Evolutionary conservation across 768 basidiomycete species (phyloP).

Genomic region (Lactarius psammicola): DNA sequence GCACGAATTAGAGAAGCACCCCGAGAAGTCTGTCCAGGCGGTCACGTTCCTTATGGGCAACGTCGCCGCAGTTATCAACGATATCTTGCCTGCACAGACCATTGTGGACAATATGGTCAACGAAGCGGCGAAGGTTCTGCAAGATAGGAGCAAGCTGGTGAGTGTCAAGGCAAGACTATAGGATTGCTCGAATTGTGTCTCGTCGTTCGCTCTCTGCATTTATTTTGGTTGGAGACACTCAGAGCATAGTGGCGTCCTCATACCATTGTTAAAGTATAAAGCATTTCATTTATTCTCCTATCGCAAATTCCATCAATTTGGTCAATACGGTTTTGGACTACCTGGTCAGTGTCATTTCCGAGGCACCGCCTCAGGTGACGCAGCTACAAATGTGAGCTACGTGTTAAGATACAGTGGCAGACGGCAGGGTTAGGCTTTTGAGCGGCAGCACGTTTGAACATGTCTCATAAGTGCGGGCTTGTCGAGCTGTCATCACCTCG

Average conservation of each 20-base stretch:
- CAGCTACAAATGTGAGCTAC: too few relatives aligned
- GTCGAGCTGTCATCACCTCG: constrained; percentile 3
- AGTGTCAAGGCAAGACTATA: constrained; percentile 52
- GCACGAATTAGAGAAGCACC: constrained; percentile 71
- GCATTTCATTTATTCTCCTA: background rate
- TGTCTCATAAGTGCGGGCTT: background rate
- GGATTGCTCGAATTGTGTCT: background rate
- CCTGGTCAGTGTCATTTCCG: background rate
- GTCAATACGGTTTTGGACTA: background rate
- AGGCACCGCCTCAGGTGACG: too few relatives aligned
- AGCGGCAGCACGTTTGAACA: background rate
- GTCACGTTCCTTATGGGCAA: constrained; percentile 82
- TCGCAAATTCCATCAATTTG: background rate
- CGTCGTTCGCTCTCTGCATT: background rate
- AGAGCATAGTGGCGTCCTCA: background rate
- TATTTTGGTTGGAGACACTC: background rate
- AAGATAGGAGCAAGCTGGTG: constrained; percentile 41
- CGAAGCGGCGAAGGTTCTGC: constrained; percentile 51
- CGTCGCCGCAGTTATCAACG: constrained; percentile 70
- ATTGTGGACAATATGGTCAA: constrained; percentile 81
- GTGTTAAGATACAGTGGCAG: background rate
- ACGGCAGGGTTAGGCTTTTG: background rate
- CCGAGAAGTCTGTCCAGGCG: constrained; percentile 69
- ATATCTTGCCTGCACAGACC: constrained; percentile 76
- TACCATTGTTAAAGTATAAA: background rate